Conservation (phyloP, 306 rosid genomes). For the Cucumis hystrix region DNA sequence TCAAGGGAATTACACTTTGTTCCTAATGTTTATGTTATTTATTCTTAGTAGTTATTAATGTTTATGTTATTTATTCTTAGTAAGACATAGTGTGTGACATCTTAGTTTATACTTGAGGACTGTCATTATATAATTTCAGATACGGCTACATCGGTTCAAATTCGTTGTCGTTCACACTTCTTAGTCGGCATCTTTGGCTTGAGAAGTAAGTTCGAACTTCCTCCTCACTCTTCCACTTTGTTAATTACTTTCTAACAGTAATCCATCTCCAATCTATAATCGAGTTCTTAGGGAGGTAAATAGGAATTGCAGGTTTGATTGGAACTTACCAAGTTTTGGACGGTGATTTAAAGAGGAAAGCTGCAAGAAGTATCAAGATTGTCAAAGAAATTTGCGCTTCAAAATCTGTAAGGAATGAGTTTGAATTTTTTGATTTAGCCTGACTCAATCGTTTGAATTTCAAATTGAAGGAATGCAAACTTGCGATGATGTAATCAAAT, state of each 20-base stretch:
- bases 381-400: neutral
- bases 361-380: neutral
- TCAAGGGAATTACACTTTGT: too few relatives aligned
- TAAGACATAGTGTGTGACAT: too few relatives aligned
- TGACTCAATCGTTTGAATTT: neutral
- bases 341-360: neutral
- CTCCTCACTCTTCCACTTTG: neutral
- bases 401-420: neutral
- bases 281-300: neutral
- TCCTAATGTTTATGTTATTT: too few relatives aligned
- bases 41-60: too few relatives aligned
- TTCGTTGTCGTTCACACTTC: conserved; percentile 22
- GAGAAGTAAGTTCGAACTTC: conserved; percentile 7
- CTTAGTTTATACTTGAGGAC: too few relatives aligned
- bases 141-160: conserved; percentile 16
- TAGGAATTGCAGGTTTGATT: neutral
- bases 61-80: too few relatives aligned
- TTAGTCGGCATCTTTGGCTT: conserved; percentile 16
- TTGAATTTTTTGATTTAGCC: neutral
- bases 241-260: neutral
- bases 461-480: neutral
- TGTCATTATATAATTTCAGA: neutral
- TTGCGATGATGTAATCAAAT: neutral
- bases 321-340: neutral
- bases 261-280: neutral